Base-by-base conservation (phyloP, 306 rosid genomes). In the Hippophae rhamnoides region DNA sequence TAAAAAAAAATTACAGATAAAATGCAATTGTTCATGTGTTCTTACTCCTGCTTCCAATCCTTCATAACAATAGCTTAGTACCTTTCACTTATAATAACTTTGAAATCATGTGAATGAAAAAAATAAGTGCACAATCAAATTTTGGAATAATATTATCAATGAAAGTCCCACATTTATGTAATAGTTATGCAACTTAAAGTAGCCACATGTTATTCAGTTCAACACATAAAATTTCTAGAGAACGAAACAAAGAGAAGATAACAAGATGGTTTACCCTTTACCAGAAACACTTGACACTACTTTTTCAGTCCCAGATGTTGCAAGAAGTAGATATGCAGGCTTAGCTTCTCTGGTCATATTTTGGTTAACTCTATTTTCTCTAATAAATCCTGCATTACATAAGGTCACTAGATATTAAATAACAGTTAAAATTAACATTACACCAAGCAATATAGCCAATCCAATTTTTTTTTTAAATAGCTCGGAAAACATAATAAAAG, bases 281-380 rank as follows among this genome's bases (percentile, higher is more conserved):
- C 79, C 85, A 74, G 84, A 63, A 62, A 68, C 58, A 72, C 69
- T 72, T 47, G 47, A 60, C 53, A 11, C 53, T 63, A 41, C 42
- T 57, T 60, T 72, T 77, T 74, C 87, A 5, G 27, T 63, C 68
- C 78, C 49, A 3, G 90, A 69, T 13, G 76, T 57, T 53, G 82
- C 58, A 58, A 51, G 51, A 48, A 74, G 77, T 60, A 18, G 68
- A 9, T 79, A 59, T 66, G 78, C 71, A 70, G 95, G 82, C 78
- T 82, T 82, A 66, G 71, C 76, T 78, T 86, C 97, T 69, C 72
- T 82, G 62, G 79, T 63, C 56, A 64, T 58, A 59, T 69, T 78
- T 40, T 54, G 72, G 56, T 78, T 86, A 72, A 85, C 88, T 75
- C 95, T 77, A 77, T 93, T 97, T 76, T 88, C 88, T 80, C 76